These are phyloP conservation scores for Hyaloscypha finlandica DNA, from an alignment of 495 filamentous ascomycete species.

Conservation along the genomic window DNA sequence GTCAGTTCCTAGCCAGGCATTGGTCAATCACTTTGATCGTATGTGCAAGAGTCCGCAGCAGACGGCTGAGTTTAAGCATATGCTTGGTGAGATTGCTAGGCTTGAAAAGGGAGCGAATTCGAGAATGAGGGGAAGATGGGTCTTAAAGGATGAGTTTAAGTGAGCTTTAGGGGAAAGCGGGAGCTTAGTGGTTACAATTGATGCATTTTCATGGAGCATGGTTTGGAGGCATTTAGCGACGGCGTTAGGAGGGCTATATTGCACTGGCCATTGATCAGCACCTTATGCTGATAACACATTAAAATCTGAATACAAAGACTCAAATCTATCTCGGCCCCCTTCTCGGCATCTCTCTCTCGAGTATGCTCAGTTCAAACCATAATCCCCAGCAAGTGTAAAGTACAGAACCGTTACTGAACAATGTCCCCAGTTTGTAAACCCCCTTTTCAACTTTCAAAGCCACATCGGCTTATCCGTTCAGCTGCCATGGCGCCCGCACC, in stretches of 20 bases:
- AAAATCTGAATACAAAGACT: not conserved
- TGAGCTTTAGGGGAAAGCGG: slow-evolving; percentile 5
- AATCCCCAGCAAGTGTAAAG: too few relatives aligned
- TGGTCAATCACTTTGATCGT: slow-evolving; percentile 74
- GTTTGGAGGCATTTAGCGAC: not conserved
- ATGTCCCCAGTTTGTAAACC: too few relatives aligned
- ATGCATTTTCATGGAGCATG: not conserved
- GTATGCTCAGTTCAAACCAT: too few relatives aligned
- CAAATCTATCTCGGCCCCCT: not conserved
- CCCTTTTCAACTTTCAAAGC: too few relatives aligned
- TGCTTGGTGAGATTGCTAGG: slow-evolving; percentile 52
- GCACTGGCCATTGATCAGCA: not conserved
- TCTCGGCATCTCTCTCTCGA: too few relatives aligned
- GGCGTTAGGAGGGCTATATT: not conserved
- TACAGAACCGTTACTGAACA: too few relatives aligned
- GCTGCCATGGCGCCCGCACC: too few relatives aligned
- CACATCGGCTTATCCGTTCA: too few relatives aligned
- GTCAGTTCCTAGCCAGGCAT: slow-evolving; percentile 67
- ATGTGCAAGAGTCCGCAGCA: slow-evolving; percentile 47
- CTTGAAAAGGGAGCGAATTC: slow-evolving; percentile 50
- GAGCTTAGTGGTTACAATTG: not conserved
- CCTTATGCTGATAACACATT: not conserved
- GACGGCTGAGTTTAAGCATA: slow-evolving; percentile 49
- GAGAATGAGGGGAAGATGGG: slow-evolving; percentile 60
- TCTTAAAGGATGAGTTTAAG: slow-evolving; percentile 61